phyloP scores from a whole-genome alignment of 441 rosid genomes.

The Erodium trifolium region DNA sequence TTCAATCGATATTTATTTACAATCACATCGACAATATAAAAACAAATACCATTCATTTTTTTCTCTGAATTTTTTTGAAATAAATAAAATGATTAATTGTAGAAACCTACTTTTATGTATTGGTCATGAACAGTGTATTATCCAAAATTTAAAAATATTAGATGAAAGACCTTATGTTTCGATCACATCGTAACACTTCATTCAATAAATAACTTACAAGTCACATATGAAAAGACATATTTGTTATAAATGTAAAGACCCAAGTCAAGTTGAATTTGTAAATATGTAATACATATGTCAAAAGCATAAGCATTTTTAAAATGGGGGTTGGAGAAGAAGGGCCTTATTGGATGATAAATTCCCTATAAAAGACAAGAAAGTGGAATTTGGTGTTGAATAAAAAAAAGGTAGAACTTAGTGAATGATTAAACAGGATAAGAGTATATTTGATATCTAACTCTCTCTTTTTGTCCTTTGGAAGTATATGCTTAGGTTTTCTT shows the following conservation, averaged over 20 bases:
- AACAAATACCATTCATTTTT: too few species aligned
- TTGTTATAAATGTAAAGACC: not conserved
- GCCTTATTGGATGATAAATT: not conserved
- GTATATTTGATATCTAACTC: slow-evolving; percentile 2
- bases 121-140: too few species aligned
- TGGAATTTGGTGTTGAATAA: slow-evolving; percentile 3
- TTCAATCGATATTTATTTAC: too few species aligned
- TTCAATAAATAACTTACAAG: not conserved
- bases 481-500: slow-evolving; percentile 19
- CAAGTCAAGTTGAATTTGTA: not conserved
- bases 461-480: slow-evolving; percentile 7
- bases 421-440: slow-evolving; percentile 23
- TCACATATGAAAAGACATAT: not conserved
- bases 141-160: too few species aligned
- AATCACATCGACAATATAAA: too few species aligned
- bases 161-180: too few species aligned
- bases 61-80: too few species aligned
- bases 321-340: not conserved
- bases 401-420: not conserved
- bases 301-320: not conserved
- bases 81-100: too few species aligned
- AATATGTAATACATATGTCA: not conserved
- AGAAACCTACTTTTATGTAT: too few species aligned
- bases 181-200: too few species aligned
- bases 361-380: slow-evolving; percentile 16